Base-by-base conservation (phyloP, 257 asterid genomes). In the Lantana camara region DNA sequence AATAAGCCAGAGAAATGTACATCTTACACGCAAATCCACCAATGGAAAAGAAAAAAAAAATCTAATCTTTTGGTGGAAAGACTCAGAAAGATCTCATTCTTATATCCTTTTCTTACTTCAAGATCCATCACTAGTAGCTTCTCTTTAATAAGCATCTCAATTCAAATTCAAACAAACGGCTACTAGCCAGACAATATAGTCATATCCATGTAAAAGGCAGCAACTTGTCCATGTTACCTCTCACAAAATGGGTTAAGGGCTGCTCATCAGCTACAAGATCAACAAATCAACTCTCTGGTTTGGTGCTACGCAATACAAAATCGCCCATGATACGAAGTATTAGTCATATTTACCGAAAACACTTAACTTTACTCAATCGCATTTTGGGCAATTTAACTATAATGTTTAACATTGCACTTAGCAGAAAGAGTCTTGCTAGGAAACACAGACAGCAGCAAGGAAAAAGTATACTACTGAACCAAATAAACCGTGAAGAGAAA, bases 201-300 rank as follows among this genome's bases (percentile, higher is more conserved):
- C 50, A 14, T 11, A 73, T 58, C 37, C 35, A 5, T 45, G 51
- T 7, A 44, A 27, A 64, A 65, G 3, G 37, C 24, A 35, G 56
- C 50, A 68, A 27, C 41, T 59, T 57, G 14, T 42, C 41, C 47
- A 23, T 34, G 30, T 44, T 35, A 37, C 14, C 50, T 40, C 35
- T 53, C 37, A 23, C 35, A 23, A 71, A 48, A 17, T 63, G 27
- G 9, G 15, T 37, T 11, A 61, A 9, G 30, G 46, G 23, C 27
- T 22, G 27, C 37, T 52, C 32, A 44, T 37, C 27, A n/a, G 44
- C 35, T 7, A 59, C 7, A 22, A 13, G 16, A 53, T 12, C 27
- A 48, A 13, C 40, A 32, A 46, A 29, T 45, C 16, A 46, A 46
- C 44, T 0, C 29, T 61, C 22, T 38, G 15, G 41, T 13, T 30